phyloP scores from a whole-genome alignment of 1,139 yeast genomes.

The Taphrina confusa region DNA sequence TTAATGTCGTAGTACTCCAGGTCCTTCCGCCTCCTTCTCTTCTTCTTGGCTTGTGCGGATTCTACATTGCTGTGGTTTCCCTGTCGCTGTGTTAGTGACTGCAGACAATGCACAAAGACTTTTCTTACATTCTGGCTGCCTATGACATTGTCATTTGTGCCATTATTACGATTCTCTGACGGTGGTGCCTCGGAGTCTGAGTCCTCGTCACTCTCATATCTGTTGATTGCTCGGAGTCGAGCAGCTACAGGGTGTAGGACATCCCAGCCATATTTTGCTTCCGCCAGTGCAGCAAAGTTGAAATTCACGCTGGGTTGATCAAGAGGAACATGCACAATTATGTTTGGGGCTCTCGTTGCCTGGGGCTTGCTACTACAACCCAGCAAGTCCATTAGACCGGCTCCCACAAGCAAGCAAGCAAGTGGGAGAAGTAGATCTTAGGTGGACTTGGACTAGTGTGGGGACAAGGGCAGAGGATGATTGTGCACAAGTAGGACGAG shows the following conservation, averaged over 20 bases:
- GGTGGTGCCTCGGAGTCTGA: conserved; percentile 58
- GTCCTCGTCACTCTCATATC: conserved; percentile 52
- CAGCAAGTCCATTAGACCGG: conserved; percentile 21
- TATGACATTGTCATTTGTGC: too few relatives aligned
- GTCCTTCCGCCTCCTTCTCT: conserved; percentile 54
- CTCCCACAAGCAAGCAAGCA: too few relatives aligned
- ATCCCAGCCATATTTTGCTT: conserved; percentile 82
- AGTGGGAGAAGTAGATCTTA: too few relatives aligned
- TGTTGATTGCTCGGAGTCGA: conserved; percentile 46
- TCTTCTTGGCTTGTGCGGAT: conserved; percentile 52
- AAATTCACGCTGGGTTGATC: conserved; percentile 55
- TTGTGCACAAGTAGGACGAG: not conserved
- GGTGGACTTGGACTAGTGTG: too few relatives aligned
- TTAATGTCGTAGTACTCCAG: conserved; percentile 73
- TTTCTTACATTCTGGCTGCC: too few relatives aligned
- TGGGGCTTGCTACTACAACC: conserved; percentile 7
- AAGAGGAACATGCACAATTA: conserved; percentile 41
- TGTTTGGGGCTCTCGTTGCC: conserved; percentile 35
- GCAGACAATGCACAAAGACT: too few relatives aligned
- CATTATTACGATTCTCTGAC: not conserved
- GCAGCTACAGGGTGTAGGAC: conserved; percentile 61
- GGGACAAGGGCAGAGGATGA: not conserved
- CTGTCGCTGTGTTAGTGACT: conserved; percentile 40
- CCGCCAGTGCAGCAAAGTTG: conserved; percentile 76
- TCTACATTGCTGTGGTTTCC: conserved; percentile 1